Evolutionary conservation across 2,329 filamentous ascomycete species (phyloP), one percentile per base, ranked within the genome.

Genomic region (Xylaria sp.): DNA sequence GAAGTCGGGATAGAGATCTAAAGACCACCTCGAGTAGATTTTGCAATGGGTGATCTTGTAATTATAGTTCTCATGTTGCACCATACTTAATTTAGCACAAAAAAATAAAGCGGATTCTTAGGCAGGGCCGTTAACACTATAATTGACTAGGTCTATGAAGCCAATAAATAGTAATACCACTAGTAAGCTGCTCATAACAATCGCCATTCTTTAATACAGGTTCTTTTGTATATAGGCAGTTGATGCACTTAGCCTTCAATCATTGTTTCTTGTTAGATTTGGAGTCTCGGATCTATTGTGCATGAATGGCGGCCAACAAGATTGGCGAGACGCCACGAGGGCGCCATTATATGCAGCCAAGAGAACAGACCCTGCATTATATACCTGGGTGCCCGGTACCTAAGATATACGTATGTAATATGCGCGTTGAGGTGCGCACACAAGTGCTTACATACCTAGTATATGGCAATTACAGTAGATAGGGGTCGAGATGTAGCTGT

Each of bases 291-390:
- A 29, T 51, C 23, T 51, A 8, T 16, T 3, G 25, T 27, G 48
- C 25, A 51, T 51, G 51, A n/a, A 40, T 57, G 42, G 61, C 40
- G 50, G 29, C 29, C n/a, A 54, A 53, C 29, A 2, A 61, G 63
- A 65, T 65, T 60, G 48, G 63, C 63, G 63, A 65, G 57, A 65
- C 42, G 63, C 48, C 42, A 29, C 13, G 58, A 29, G 48, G 48
- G 48, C 25, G 25, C 25, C 25, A 51, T 5, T 51, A 10, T 29
- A 51, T 51, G 48, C 48, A 51, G 48, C 48, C 48, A 51, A 51
- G 48, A 32, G 13, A 23, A 25, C 9, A 48, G 23, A 21, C 9
- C 8, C 21, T n/a, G 9, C 12, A 23, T 25, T 25, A 12, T 21
- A 48, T 44, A 21, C 18, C n/a, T n/a, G 21, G n/a, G n/a, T 44